Percentiles rank a stretch among this genome's conserved stretches.
These are phyloP conservation scores for Phytophthora europaea DNA, from an alignment of 352 stramenopile genomes.

Conservation along the genomic window DNA sequence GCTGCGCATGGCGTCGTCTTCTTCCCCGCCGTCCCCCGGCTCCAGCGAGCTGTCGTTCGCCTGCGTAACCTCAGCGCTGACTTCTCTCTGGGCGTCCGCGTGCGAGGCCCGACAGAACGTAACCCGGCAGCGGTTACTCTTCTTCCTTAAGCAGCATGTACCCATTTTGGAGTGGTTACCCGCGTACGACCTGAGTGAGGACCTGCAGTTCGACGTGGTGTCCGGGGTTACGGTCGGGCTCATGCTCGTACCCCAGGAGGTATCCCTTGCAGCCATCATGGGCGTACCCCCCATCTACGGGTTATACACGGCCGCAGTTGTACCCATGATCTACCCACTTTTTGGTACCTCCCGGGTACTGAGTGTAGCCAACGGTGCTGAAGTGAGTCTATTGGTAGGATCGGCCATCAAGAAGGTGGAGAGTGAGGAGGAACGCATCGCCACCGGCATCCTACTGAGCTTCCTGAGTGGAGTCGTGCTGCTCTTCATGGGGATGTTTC, in stretches of 20 bases:
- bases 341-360: slow-evolving; percentile 74
- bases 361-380: slow-evolving; percentile 73
- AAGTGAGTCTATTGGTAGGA: slow-evolving; percentile 73
- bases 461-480: slow-evolving; percentile 74
- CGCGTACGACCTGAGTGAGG: slow-evolving; percentile 62
- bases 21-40: slow-evolving; percentile 25
- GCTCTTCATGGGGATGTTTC: slow-evolving; percentile 62
- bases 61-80: slow-evolving; percentile 14
- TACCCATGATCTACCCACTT: slow-evolving; percentile 77
- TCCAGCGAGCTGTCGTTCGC: slow-evolving; percentile 22
- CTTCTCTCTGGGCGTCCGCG: slow-evolving; percentile 26
- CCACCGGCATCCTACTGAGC: slow-evolving; percentile 75
- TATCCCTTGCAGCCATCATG: slow-evolving; percentile 93
- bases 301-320: slow-evolving; percentile 76
- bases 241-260: slow-evolving; percentile 94
- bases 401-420: slow-evolving; percentile 65
- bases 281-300: slow-evolving; percentile 75
- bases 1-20: slow-evolving; percentile 28
- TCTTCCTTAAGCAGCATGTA: slow-evolving; percentile 64
- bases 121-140: slow-evolving; percentile 44
- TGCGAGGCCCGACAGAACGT: slow-evolving; percentile 20
- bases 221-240: slow-evolving; percentile 83
- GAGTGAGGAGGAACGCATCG: slow-evolving; percentile 65
- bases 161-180: slow-evolving; percentile 83
- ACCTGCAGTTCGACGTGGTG: slow-evolving; percentile 78